Base-by-base conservation (phyloP, 2,329 filamentous ascomycete genomes). In the Exophiala spinifera region DNA sequence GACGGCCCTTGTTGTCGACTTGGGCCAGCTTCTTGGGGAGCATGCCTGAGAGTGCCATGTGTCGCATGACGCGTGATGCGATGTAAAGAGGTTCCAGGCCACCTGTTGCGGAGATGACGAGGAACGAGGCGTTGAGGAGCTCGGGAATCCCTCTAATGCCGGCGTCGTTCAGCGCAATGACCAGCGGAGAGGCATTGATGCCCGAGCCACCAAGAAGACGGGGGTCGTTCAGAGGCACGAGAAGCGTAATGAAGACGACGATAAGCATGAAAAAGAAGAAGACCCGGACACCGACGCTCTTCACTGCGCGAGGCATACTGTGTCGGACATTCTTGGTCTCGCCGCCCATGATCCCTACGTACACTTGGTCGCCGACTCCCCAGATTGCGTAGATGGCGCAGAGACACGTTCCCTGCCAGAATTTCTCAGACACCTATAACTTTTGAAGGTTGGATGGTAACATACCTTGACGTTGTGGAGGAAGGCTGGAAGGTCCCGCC, bases 131-230 rank as follows among this genome's bases (percentile, higher is more conserved):
- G 71, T 97, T 96, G 87, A 96, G 94, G 48, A 96, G 80, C 0
- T 88, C 91, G 1, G 90, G 89, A 2, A 96, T 80, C 2, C 86
- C 85, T 39, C 82, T 75, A 64, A 96, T 95, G 6, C 89, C 86
- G 1, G 91, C 89, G 59, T 90, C 86, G 61, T 87, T 78, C 64
- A 96, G 95, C 60, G 91, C 89, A 64, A 96, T 94, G 64, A 96
- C 91, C 69, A 96, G 96, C 1, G 91, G 91, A 2, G 90, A 95
- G 1, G 90, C 87, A 2, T 64, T 61, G 3, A 65, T 58, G 4
- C 64, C 61, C 8, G 57, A 63, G 13, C 63, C 64, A 14, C 68
- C 68, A 5, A 69, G 54, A 2, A 69, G 55, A 11, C 51, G 39
- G 4, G 53, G 49, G 15, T 67, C 60, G 46, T 58, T 51, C 4